Base-by-base conservation (phyloP, 1,284 basidiomycete species). In the Apiotrichum akiyoshidainum region DNA sequence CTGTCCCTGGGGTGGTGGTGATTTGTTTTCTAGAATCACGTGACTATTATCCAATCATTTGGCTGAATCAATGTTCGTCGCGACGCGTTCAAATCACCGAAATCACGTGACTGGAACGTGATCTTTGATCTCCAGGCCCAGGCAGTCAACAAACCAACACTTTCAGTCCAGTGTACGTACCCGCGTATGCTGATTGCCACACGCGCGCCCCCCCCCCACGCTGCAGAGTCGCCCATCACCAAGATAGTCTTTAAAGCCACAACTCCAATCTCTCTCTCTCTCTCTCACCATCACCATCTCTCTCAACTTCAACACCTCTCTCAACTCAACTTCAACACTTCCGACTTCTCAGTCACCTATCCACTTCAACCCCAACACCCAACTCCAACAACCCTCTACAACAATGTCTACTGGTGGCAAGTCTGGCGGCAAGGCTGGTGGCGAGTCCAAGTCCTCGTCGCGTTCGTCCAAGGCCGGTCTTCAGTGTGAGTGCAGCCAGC, bases 391-490 rank as follows among this genome's bases (percentile, higher is more conserved):
- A 54, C 52, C n/a, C n/a, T 49, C 64, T 55, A 69, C 57, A 79
- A 83, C 69, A 81, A 84, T 81, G 81, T 81, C 81, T 66, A 69
- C 82, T 58, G 81, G 79, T 75, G 83, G 80, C 63, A 82, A 79
- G 69, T 68, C 68, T 68, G 78, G 80, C 68, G 80, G 80, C 69
- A 81, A 81, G 72, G 76, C 79, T 63, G 78, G 78, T 64, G 71
- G 76, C 63, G 74, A 77, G 64, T 67, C 78, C 77, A 82, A 82
- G 79, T 75, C 80, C 54, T 77, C 85, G 68, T 90, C 90, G 46
- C 87, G 90, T 65, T 92, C 90, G 49, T 83, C 87, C 67, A 89
- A 87, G 80, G 89, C 89, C 66, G 89, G 89, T 65, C 85, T 92
- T 59, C 89, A 91, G 75, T 81, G 72, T 74, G 48, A 66, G 70